Percentiles rank a stretch among this genome's conserved stretches.
These are phyloP conservation scores for Aspergillus japonicus DNA, from an alignment of 2,329 filamentous ascomycete genomes.

Conservation along the genomic window DNA sequence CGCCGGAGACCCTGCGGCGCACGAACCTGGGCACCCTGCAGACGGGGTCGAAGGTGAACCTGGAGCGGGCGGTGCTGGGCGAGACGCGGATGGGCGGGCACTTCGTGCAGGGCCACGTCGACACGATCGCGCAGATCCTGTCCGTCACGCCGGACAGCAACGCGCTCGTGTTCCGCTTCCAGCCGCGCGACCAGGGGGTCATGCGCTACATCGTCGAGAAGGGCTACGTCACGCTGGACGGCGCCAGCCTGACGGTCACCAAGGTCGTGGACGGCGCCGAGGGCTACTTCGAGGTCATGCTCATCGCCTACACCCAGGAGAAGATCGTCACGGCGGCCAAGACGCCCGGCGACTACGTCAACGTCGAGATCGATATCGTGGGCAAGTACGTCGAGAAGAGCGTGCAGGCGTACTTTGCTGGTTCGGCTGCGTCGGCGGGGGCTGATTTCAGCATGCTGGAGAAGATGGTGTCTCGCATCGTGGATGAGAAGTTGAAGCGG, in stretches of 20 bases:
- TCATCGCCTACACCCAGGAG: constrained; percentile 95
- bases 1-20: constrained; percentile 90
- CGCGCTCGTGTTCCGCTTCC: constrained; percentile 80
- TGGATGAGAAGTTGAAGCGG: constrained; percentile 65
- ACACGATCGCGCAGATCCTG: constrained; percentile 76
- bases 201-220: constrained; percentile 92
- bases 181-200: constrained; percentile 66
- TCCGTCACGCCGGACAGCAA: constrained; percentile 79
- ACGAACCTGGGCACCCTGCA: constrained; percentile 84
- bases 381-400: constrained; percentile 71
- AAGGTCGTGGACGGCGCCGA: constrained; percentile 74
- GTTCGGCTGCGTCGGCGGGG: constrained; percentile 25
- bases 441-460: constrained; percentile 58
- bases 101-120: constrained; percentile 97
- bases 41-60: constrained; percentile 71
- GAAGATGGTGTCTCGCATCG: constrained; percentile 71
- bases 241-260: constrained; percentile 90
- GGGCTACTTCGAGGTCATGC: constrained; percentile 93
- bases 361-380: constrained; percentile 89
- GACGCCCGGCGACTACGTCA: constrained; percentile 75
- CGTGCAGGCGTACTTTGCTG: constrained; percentile 71
- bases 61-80: constrained; percentile 88
- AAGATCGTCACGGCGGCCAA: constrained; percentile 81
- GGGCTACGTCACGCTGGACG: constrained; percentile 91
- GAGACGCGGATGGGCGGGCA: constrained; percentile 96